Conservation (phyloP, 805 yeast genomes). For the Candida tammaniensis region DNA sequence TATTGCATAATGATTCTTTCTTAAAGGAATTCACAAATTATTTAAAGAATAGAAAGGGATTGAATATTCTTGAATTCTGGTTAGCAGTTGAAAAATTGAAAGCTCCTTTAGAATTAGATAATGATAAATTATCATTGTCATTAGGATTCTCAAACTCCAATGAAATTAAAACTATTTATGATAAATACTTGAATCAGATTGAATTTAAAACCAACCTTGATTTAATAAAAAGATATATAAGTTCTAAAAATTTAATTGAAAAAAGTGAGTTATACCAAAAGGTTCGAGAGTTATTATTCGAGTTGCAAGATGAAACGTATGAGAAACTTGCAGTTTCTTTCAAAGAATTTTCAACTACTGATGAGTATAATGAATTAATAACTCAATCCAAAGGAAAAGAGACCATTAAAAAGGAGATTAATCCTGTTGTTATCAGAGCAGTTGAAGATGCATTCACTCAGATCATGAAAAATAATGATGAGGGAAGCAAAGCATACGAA, state of each 20-base stretch:
- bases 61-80: constrained; percentile 57
- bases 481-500: constrained; percentile 4
- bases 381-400: constrained; percentile 2
- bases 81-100: constrained; percentile 61
- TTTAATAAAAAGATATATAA: constrained; percentile 28
- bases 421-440: constrained; percentile 47
- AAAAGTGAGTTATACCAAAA: constrained; percentile 34
- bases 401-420: constrained; percentile 2
- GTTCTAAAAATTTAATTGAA: constrained; percentile 12
- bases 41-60: constrained; percentile 14
- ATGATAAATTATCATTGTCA: constrained; percentile 31
- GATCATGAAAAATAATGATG: constrained; percentile 37
- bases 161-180: constrained; percentile 48
- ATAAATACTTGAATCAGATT: neutral
- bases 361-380: constrained; percentile 6
- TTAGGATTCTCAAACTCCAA: constrained; percentile 46
- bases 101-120: constrained; percentile 59
- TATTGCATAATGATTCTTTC: constrained; percentile 48
- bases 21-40: constrained; percentile 26
- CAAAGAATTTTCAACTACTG: constrained; percentile 8
- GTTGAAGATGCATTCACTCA: constrained; percentile 67
- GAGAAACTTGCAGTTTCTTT: constrained; percentile 44
- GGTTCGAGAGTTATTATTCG: constrained; percentile 61
- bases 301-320: constrained; percentile 54
- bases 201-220: constrained; percentile 9